Base-by-base conservation (phyloP, 2,329 filamentous ascomycete species). In the Sclerotinia nivalis region DNA sequence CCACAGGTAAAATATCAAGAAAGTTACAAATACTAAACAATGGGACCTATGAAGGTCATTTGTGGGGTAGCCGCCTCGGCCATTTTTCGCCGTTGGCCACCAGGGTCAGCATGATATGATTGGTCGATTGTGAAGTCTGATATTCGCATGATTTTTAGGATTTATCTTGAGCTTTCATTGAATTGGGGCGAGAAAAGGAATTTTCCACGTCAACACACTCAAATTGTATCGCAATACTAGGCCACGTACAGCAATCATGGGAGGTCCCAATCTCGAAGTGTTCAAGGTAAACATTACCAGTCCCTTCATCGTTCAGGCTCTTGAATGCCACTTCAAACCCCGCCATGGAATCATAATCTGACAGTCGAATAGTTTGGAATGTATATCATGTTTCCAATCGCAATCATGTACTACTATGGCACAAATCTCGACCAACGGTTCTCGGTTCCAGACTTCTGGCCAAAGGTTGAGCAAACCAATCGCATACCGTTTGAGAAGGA, bases 391-490 rank as follows among this genome's bases (percentile, higher is more conserved):
- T 99, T 99, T 83, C 96, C 96, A 25, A 98, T 99, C 78, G 93
- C 93, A 76, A 94, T 96, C 85, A 99, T 99, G 96, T 98, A 96
- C 86, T 99, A 99, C 85, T 99, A 98, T 81, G 96, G 96, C 79
- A 97, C 94, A 69, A 99, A 99, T 81, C 92, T 99, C 79, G 96
- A 99, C 82, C 87, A 91, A 75, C 91, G 93, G 73, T 99, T 99
- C 84, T 83, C 87, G 61, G 93, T 98, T 1, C 89, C 91, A 31
- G 92, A 91, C 70, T 99, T 99, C 85, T 99, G 96, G 96, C 96
- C 96, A 40, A 93, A 90, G 77, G 85, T 89, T 6, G 89, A 91
- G 73, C 86, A 94, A 79, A 90, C 90, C 71, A 90, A 96, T 81
- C 87, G 86, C 77, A 87, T 96, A 59, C 93, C 93, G 1, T 87